These are phyloP conservation scores for Pinus albicaulis DNA, from an alignment of 75 land plant genomes.

Conservation along the genomic window DNA sequence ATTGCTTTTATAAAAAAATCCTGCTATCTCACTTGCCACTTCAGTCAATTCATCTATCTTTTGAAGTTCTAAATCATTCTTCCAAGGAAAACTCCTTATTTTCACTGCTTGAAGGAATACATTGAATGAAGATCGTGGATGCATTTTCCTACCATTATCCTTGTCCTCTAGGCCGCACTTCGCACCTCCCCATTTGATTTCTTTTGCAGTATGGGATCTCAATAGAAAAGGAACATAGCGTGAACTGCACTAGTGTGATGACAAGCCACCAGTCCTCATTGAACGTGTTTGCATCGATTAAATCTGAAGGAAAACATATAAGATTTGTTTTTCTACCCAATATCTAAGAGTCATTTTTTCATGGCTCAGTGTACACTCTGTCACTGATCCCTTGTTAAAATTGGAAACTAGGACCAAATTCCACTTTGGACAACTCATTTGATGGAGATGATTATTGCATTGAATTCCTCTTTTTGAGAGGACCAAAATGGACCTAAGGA, in stretches of 20 bases:
- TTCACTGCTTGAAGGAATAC: slow-evolving; percentile 81
- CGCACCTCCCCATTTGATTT: slow-evolving; percentile 84
- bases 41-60: slow-evolving; percentile 69
- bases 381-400: no score
- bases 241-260: slow-evolving; percentile 75
- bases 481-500: no score
- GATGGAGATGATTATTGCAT: no score
- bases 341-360: no score
- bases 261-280: slow-evolving; percentile 98
- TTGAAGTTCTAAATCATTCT: slow-evolving; percentile 25
- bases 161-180: slow-evolving; percentile 56
- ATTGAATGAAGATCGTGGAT: slow-evolving; percentile 81
- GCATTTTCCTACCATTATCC: slow-evolving; percentile 79
- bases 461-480: no score
- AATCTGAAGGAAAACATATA: no score
- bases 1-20: no score
- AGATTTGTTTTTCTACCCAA: no score
- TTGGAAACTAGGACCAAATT: no score
- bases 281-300: no score
- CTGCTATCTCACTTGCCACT: not conserved
- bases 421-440: no score
- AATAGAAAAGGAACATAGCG: slow-evolving; percentile 87
- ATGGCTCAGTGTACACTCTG: no score
- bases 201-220: slow-evolving; percentile 69
- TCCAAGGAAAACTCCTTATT: slow-evolving; percentile 69